Evolutionary conservation across 257 asterid genomes (phyloP).

Genomic region (Nicotiana sylvestris): DNA sequence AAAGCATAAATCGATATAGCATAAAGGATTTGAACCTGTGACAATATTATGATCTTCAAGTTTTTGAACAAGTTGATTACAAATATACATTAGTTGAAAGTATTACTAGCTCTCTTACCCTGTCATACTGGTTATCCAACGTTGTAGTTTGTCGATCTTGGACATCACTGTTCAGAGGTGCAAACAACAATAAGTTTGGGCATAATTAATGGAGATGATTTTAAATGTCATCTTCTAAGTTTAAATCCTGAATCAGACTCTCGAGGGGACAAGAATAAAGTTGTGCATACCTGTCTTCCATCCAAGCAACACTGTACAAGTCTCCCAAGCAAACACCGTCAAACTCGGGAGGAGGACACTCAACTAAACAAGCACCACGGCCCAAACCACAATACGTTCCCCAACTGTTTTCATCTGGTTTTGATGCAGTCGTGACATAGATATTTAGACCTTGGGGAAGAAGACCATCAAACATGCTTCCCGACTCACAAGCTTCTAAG

Average conservation of each 20-base stretch:
- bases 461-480: conserved; percentile 95
- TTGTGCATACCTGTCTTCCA: conserved; percentile 77
- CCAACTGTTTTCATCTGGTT: conserved; percentile 91
- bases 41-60: conserved; percentile 38
- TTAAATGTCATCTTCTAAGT: too few species aligned
- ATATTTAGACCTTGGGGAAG: conserved; percentile 75
- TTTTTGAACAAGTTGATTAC: neutral
- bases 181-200: neutral
- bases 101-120: neutral
- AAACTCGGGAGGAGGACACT: conserved; percentile 7
- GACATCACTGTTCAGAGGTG: neutral
- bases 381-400: conserved; percentile 96
- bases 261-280: neutral
- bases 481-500: conserved; percentile 94
- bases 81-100: neutral
- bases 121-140: neutral
- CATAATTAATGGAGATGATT: neutral
- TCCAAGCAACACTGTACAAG: conserved; percentile 92
- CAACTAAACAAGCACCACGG: conserved; percentile 58
- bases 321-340: conserved; percentile 43
- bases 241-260: neutral
- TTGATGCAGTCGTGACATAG: conserved; percentile 93
- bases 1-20: neutral
- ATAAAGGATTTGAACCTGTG: neutral
- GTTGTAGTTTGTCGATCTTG: neutral